Conservation (phyloP, 768 basidiomycete species). For the Hygrophorus russula region DNA sequence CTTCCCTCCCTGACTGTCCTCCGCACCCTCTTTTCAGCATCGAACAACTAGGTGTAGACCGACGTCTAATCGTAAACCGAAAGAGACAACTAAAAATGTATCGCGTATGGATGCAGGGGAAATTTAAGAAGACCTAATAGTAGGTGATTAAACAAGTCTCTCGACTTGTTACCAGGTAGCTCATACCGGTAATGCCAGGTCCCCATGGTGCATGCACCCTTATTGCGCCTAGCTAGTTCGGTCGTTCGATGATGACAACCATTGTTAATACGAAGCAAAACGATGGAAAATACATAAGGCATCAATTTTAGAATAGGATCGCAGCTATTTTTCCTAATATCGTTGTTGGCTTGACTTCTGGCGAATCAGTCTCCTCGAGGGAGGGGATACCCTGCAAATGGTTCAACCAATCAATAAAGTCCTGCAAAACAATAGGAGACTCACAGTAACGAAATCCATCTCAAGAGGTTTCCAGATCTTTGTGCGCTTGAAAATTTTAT, state of each 20-base stretch:
- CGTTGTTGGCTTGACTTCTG: constrained; percentile 37
- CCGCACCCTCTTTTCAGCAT: constrained; percentile 61
- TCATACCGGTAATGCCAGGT: no score
- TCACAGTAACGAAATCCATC: constrained; percentile 63
- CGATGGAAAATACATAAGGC: not conserved
- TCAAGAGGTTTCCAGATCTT: constrained; percentile 44
- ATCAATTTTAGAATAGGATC: constrained; percentile 33
- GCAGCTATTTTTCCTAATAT: constrained; percentile 38
- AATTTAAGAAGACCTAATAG: constrained; percentile 42
- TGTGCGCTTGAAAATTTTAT: constrained; percentile 29
- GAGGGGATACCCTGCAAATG: constrained; percentile 48
- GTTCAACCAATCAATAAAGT: not conserved
- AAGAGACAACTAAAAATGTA: constrained; percentile 97
- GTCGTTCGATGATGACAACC: no score
- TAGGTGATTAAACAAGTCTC: no score
- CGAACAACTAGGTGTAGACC: constrained; percentile 83
- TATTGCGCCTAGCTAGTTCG: no score
- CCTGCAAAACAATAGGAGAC: constrained; percentile 11
- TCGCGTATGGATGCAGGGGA: constrained; percentile 88
- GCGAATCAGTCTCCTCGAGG: constrained; percentile 55
- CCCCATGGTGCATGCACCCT: no score
- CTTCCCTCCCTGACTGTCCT: constrained; percentile 17
- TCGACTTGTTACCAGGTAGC: no score
- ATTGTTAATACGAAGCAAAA: constrained; percentile 8
- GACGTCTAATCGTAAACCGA: constrained; percentile 83